phyloP scores from a whole-genome alignment of 129 eudicot genomes.

The Flaveria brownii region DNA sequence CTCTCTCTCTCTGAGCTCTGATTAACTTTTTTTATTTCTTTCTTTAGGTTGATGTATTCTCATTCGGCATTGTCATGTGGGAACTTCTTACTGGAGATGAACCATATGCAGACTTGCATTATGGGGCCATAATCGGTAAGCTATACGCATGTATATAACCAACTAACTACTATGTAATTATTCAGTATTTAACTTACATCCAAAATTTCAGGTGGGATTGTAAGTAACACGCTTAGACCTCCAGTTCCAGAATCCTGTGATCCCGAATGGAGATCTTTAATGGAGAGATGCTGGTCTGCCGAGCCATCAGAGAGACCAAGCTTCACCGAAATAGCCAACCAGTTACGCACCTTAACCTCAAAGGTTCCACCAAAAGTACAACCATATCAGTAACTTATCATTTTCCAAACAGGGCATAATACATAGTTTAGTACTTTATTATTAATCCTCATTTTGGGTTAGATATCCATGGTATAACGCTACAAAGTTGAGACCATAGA shows the following conservation, averaged over 20 bases:
- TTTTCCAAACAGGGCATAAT: conserved; percentile 12
- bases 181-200: neutral
- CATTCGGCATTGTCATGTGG: conserved; percentile 94
- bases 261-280: conserved; percentile 75
- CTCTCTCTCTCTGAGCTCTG: neutral
- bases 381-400: conserved; percentile 33
- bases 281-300: conserved; percentile 95
- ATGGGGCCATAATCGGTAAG: conserved; percentile 92
- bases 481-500: conserved; percentile 26
- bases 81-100: conserved; percentile 94
- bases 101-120: conserved; percentile 85
- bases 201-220: conserved; percentile 71
- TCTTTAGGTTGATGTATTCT: conserved; percentile 85
- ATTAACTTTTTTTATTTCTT: neutral
- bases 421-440: conserved; percentile 18
- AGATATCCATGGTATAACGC: conserved; percentile 10
- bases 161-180: neutral
- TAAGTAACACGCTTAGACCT: conserved; percentile 92
- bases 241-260: conserved; percentile 81
- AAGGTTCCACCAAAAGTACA: conserved; percentile 70
- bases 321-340: conserved; percentile 76
- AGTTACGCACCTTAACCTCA: conserved; percentile 66
- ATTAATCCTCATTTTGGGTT: conserved; percentile 14
- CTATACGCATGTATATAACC: neutral
- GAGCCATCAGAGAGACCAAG: conserved; percentile 89